These are phyloP conservation scores for Paracorniculantispora psalliotae DNA, from an alignment of 2,329 filamentous ascomycete species.

Conservation along the genomic window DNA sequence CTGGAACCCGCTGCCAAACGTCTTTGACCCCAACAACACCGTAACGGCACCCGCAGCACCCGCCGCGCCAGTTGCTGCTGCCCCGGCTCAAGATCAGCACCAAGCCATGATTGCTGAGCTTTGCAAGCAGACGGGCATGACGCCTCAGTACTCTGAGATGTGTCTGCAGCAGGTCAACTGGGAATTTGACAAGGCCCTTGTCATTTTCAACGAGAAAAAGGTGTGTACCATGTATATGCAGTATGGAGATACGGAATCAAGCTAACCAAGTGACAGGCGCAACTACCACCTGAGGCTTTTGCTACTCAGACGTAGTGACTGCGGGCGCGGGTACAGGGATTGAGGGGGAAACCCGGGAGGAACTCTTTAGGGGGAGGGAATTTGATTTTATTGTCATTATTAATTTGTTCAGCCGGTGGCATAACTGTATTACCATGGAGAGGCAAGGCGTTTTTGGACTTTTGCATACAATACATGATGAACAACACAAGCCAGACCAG, in stretches of 20 bases:
- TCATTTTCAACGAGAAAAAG: conserved; percentile 71
- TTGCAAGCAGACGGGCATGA: conserved; percentile 75
- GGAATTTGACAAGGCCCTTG: conserved; percentile 71
- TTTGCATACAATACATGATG: conserved; percentile 1
- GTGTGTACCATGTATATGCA: conserved; percentile 38
- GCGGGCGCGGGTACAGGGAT: conserved; percentile 6
- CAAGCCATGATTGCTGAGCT: conserved; percentile 71
- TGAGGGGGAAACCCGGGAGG: not conserved
- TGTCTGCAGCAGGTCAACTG: conserved; percentile 76
- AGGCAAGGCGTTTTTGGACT: conserved; percentile 9
- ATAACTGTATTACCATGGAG: conserved; percentile 8
- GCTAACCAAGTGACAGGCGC: conserved; percentile 28
- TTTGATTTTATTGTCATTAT: not conserved
- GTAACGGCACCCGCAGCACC: conserved; percentile 21
- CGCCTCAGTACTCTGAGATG: conserved; percentile 68
- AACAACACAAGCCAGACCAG: not conserved
- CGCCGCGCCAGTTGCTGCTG: conserved; percentile 21
- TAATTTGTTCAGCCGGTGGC: conserved; percentile 7
- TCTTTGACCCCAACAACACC: conserved; percentile 28
- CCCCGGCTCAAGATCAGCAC: conserved; percentile 41
- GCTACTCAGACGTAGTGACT: conserved; percentile 14
- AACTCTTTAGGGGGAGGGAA: not conserved
- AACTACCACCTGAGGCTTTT: conserved; percentile 48
- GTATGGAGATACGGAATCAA: not conserved
- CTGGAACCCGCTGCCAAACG: conserved; percentile 49